Percentiles rank a stretch among this genome's conserved stretches.
phyloP scores from a whole-genome alignment of 257 asterid species.

The Solanum rostratum region DNA sequence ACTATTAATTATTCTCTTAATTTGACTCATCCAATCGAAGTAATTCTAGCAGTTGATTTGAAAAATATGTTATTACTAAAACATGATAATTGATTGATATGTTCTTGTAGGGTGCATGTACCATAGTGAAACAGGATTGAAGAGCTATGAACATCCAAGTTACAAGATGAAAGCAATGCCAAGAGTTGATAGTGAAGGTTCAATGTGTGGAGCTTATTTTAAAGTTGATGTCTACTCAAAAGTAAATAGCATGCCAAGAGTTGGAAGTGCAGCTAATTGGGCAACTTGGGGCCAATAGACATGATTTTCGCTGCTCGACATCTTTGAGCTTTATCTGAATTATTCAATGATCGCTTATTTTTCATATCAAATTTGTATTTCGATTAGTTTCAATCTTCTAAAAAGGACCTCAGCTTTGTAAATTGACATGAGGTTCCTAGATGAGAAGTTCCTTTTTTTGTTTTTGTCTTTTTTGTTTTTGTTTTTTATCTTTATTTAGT shows the following conservation, averaged over 20 bases:
- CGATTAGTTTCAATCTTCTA: neutral
- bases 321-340: neutral
- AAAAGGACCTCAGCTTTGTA: neutral
- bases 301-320: neutral
- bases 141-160: conserved; percentile 87
- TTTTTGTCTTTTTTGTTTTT: no score
- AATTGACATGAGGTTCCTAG: neutral
- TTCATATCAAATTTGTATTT: neutral
- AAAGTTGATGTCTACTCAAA: conserved; percentile 60
- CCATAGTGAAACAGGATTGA: conserved; percentile 75
- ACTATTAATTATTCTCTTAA: no score
- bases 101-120: conserved; percentile 66
- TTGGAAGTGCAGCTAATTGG: conserved; percentile 95
- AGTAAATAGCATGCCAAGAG: conserved; percentile 79
- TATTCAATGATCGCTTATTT: neutral
- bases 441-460: neutral
- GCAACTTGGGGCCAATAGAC: conserved; percentile 14
- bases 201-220: conserved; percentile 82
- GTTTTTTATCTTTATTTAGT: neutral
- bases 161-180: conserved; percentile 94
- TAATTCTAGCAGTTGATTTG: no score
- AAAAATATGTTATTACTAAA: no score
- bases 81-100: neutral
- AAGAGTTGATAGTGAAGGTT: conserved; percentile 88
- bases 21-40: no score